Conservation (phyloP, 164 flowering plant genomes). For the Nymphaea thermarum region DNA sequence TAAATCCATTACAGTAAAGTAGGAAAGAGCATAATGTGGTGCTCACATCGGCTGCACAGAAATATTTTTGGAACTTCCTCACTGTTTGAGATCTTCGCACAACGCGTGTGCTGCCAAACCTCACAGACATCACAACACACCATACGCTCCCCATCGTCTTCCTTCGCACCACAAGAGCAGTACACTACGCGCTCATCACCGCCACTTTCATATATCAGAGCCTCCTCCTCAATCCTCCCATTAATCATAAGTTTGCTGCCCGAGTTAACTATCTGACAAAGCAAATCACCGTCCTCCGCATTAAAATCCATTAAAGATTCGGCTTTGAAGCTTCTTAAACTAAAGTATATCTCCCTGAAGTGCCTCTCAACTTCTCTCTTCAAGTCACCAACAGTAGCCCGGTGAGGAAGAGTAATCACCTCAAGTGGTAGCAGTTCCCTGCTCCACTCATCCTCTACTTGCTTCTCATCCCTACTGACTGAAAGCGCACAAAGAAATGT, state of each 20-base stretch:
- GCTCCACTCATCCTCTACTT: conserved; percentile 4
- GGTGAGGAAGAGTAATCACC: conserved; percentile 26
- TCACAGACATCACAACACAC: conserved; percentile 81
- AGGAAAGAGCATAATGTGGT: conserved; percentile 42
- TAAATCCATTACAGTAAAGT: conserved; percentile 23
- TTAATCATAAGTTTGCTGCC: conserved; percentile 35
- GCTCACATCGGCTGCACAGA: conserved; percentile 66
- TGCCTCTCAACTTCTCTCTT: conserved; percentile 42
- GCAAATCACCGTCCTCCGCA: conserved; percentile 26
- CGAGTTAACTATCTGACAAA: conserved; percentile 21
- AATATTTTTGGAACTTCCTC: conserved; percentile 59
- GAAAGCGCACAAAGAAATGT: conserved; percentile 38
- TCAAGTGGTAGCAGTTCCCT: conserved; percentile 39
- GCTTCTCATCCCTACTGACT: conserved; percentile 10
- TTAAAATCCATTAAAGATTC: conserved; percentile 24
- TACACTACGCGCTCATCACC: conserved; percentile 23
- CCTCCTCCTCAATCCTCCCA: conserved; percentile 18
- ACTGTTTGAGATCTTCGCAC: conserved; percentile 37
- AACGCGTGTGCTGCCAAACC: conserved; percentile 74
- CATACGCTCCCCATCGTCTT: conserved; percentile 84
- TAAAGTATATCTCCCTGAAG: conserved; percentile 62
- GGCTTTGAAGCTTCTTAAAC: conserved; percentile 30
- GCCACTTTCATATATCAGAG: conserved; percentile 17
- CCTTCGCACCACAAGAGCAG: conserved; percentile 71
- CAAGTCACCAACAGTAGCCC: conserved; percentile 46